Percentiles rank a stretch among this genome's conserved stretches.
phyloP scores from a whole-genome alignment of 2,329 filamentous ascomycete species.

The Hortaea werneckii region DNA sequence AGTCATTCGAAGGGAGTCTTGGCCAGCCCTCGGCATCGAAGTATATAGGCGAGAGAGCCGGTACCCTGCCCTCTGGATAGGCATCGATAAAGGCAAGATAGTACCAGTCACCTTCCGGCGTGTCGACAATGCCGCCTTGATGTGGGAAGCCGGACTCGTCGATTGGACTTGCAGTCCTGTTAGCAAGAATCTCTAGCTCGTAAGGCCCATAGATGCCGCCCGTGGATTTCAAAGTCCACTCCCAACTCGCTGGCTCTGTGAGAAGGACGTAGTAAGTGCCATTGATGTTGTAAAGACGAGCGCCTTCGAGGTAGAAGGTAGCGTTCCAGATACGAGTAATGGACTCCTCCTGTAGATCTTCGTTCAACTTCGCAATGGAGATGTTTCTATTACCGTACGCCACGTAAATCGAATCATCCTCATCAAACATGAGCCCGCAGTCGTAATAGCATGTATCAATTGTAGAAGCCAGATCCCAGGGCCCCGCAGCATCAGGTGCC shows the following conservation, averaged over 20 bases:
- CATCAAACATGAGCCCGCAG: slow-evolving; percentile 47
- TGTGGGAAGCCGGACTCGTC: slow-evolving; percentile 23
- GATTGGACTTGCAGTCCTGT: slow-evolving; percentile 26
- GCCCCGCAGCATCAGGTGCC: slow-evolving; percentile 31
- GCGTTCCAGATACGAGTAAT: slow-evolving; percentile 31
- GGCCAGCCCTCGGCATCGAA: not conserved
- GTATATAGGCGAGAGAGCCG: not conserved
- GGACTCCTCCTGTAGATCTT: slow-evolving; percentile 37
- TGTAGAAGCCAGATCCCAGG: slow-evolving; percentile 33
- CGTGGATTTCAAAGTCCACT: slow-evolving; percentile 42
- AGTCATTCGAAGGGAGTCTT: no score
- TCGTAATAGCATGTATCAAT: slow-evolving; percentile 47
- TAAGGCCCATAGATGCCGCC: slow-evolving; percentile 45
- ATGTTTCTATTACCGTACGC: slow-evolving; percentile 44
- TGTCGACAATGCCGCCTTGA: slow-evolving; percentile 48
- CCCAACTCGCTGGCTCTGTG: slow-evolving; percentile 36
- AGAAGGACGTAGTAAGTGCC: slow-evolving; percentile 47
- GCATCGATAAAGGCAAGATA: slow-evolving; percentile 48
- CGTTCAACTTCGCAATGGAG: slow-evolving; percentile 41
- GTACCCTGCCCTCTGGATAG: not conserved
- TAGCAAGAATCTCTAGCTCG: slow-evolving; percentile 34
- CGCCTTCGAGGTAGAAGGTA: slow-evolving; percentile 36
- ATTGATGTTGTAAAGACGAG: slow-evolving; percentile 48
- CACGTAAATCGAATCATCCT: slow-evolving; percentile 50
- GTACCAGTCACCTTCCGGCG: slow-evolving; percentile 45